These are phyloP conservation scores for Tephrocybe sp. DNA, from an alignment of 768 basidiomycete genomes.

Conservation along the genomic window DNA sequence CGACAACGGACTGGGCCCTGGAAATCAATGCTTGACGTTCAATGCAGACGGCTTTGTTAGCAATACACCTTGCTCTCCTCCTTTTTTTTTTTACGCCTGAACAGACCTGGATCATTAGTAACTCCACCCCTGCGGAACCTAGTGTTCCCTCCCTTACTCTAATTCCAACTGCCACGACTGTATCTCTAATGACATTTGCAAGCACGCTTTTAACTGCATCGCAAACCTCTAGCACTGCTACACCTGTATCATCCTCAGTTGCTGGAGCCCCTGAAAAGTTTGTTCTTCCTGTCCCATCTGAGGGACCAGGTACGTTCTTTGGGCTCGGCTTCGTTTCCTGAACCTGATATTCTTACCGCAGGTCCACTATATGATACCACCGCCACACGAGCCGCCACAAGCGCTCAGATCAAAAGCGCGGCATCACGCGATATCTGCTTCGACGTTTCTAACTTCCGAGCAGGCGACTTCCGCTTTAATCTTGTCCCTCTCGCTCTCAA, in stretches of 20 bases:
- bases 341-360: not conserved
- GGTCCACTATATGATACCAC: constrained; percentile 23
- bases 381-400: constrained; percentile 23
- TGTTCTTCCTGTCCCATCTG: constrained; percentile 17
- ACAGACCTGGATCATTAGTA: constrained; percentile 17
- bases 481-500: constrained; percentile 28
- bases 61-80: constrained; percentile 24
- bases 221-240: not conserved
- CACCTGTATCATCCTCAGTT: not conserved
- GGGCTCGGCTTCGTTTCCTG: not conserved
- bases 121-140: no score
- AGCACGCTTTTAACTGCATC: not conserved
- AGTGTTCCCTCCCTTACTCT: not conserved
- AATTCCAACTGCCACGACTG: not conserved
- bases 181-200: not conserved
- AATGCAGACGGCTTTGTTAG: constrained; percentile 24
- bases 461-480: constrained; percentile 31
- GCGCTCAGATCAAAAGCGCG: constrained; percentile 19
- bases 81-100: constrained; percentile 23
- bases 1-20: constrained; percentile 22
- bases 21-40: constrained; percentile 24
- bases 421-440: constrained; percentile 26
- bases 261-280: constrained; percentile 15
- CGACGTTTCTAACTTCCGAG: constrained; percentile 30
- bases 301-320: constrained; percentile 20